Percentiles rank a stretch among this genome's conserved stretches.
These are phyloP conservation scores for Haplosporangium sp. DNA, from an alignment of 371 early-diverging fungal species.

Conservation along the genomic window DNA sequence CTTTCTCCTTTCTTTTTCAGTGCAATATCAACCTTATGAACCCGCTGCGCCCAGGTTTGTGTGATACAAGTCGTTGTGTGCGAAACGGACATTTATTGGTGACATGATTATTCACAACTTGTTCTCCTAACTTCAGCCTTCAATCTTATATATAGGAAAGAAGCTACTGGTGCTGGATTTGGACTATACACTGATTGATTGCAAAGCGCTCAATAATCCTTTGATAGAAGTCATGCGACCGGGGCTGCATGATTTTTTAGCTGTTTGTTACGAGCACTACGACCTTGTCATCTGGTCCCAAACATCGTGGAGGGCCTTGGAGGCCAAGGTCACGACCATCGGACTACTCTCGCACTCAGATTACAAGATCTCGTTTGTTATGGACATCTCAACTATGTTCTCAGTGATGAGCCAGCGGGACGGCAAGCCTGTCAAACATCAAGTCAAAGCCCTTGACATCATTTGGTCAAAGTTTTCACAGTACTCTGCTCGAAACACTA, in stretches of 20 bases:
- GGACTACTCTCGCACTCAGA: conserved; percentile 66
- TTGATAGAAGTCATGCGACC: conserved; percentile 67
- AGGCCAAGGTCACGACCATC: conserved; percentile 72
- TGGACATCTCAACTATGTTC: conserved; percentile 72
- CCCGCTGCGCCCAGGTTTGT: conserved; percentile 55
- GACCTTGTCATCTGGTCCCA: conserved; percentile 77
- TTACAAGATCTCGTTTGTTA: conserved; percentile 69
- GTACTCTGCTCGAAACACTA: conserved; percentile 59
- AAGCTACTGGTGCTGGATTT: conserved; percentile 71
- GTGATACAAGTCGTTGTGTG: not conserved
- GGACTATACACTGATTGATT: conserved; percentile 74
- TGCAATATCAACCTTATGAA: conserved; percentile 64
- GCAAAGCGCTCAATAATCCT: conserved; percentile 61
- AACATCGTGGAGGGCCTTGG: conserved; percentile 69
- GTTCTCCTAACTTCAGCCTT: no score
- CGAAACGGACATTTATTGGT: not conserved
- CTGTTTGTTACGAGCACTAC: conserved; percentile 66
- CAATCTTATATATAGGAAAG: conserved; percentile 50
- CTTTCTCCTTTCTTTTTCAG: conserved; percentile 22
- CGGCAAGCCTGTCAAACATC: conserved; percentile 61
- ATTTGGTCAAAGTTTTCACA: conserved; percentile 68
- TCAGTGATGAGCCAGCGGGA: conserved; percentile 60
- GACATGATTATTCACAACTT: not conserved
- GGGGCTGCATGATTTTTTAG: conserved; percentile 69
- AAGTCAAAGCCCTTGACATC: conserved; percentile 71